Evolutionary conservation across 495 filamentous ascomycete species (phyloP).

Genomic region (Bryoglossum gracile): DNA sequence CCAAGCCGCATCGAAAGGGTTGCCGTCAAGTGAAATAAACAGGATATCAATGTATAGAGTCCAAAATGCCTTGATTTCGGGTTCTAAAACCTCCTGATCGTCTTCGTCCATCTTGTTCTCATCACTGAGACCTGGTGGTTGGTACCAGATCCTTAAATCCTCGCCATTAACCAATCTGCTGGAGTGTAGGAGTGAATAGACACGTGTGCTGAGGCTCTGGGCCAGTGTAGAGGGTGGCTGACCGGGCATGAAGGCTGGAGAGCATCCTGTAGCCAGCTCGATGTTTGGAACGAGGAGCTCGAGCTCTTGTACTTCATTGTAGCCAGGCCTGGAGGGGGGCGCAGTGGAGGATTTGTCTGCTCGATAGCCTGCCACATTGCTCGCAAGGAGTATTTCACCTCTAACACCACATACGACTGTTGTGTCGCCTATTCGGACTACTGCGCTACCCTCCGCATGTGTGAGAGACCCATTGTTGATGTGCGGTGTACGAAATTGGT

Average conservation of each 20-base stretch:
- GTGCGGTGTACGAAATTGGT: constrained; percentile 58
- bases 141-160: constrained; percentile 64
- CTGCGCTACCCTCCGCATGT: constrained; percentile 80
- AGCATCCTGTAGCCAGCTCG: constrained; percentile 82
- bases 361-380: constrained; percentile 59
- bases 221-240: constrained; percentile 71
- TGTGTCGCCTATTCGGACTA: constrained; percentile 82
- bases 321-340: constrained; percentile 37
- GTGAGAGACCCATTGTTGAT: constrained; percentile 74
- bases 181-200: constrained; percentile 66
- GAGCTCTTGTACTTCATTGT: constrained; percentile 49
- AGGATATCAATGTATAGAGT: constrained; percentile 87
- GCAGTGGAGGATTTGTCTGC: constrained; percentile 21
- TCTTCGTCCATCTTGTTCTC: constrained; percentile 34
- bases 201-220: constrained; percentile 71
- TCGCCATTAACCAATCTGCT: constrained; percentile 51
- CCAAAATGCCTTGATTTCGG: constrained; percentile 79
- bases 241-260: constrained; percentile 76
- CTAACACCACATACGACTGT: constrained; percentile 87
- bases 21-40: constrained; percentile 84
- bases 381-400: constrained; percentile 71
- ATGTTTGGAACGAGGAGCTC: constrained; percentile 87
- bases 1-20: constrained; percentile 87
- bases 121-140: constrained; percentile 35
- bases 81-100: constrained; percentile 34